These are phyloP conservation scores for Xylaria sp. DNA, from an alignment of 2,329 filamentous ascomycete species.

Conservation along the genomic window DNA sequence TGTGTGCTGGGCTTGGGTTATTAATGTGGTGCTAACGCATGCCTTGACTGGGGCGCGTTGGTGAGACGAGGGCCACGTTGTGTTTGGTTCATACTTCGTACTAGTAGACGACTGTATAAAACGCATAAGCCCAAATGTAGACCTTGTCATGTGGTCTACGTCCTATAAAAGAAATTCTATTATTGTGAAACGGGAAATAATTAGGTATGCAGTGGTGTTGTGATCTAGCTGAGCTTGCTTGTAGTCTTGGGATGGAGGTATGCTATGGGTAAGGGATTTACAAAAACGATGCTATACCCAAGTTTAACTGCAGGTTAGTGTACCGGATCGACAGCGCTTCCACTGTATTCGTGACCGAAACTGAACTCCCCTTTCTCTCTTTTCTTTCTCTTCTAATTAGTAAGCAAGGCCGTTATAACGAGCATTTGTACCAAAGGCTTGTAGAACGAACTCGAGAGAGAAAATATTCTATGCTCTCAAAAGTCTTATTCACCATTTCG, in stretches of 20 bases:
- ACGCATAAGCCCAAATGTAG: constrained; percentile 1
- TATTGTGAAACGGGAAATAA: neutral
- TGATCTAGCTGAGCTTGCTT: neutral
- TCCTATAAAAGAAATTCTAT: neutral
- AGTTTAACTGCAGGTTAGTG: neutral
- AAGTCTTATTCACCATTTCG: too few species aligned
- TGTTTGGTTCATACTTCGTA: constrained; percentile 29
- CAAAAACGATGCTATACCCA: neutral
- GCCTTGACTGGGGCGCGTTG: constrained; percentile 11
- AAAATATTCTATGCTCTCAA: too few species aligned
- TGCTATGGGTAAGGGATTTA: neutral
- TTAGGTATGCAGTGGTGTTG: neutral
- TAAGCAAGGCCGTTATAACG: neutral
- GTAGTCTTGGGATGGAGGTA: neutral
- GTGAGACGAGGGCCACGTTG: constrained; percentile 9
- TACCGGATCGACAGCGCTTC: neutral
- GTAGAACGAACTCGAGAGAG: too few species aligned
- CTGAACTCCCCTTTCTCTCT: neutral
- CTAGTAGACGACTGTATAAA: constrained; percentile 31
- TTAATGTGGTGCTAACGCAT: constrained; percentile 19
- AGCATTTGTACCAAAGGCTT: neutral
- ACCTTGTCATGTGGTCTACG: neutral
- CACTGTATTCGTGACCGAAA: neutral
- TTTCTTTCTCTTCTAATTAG: neutral
- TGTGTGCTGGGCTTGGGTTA: constrained; percentile 32